These are phyloP conservation scores for Plantago major DNA, from an alignment of 257 asterid species.

Conservation along the genomic window DNA sequence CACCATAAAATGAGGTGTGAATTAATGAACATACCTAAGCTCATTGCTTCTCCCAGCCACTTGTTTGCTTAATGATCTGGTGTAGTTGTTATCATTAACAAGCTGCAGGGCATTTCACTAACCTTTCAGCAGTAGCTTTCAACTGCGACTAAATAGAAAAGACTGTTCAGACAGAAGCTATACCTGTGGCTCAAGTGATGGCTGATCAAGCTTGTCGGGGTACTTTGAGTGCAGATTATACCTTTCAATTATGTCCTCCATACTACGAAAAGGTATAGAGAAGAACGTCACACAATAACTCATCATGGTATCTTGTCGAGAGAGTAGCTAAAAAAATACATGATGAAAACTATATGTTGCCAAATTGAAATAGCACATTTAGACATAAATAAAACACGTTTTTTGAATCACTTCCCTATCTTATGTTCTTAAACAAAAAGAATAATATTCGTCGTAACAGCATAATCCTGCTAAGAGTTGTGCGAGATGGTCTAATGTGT, in stretches of 20 bases:
- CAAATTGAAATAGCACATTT: too few relatives aligned
- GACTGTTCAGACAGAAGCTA: background rate
- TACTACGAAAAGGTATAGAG: slow-evolving; percentile 26
- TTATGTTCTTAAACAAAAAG: too few relatives aligned
- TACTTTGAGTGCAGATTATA: slow-evolving; percentile 68
- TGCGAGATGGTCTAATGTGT: too few relatives aligned
- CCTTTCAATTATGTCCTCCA: slow-evolving; percentile 74
- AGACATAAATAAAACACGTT: too few relatives aligned
- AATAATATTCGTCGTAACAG: too few relatives aligned
- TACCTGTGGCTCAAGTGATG: slow-evolving; percentile 77
- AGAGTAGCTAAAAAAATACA: too few relatives aligned
- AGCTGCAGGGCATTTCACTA: slow-evolving; percentile 41
- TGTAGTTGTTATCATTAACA: slow-evolving; percentile 53
- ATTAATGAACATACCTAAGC: slow-evolving; percentile 41
- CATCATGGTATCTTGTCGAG: background rate
- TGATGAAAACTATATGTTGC: too few relatives aligned
- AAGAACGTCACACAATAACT: background rate
- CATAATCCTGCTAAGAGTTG: too few relatives aligned
- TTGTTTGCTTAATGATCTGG: slow-evolving; percentile 59
- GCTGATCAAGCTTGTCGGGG: slow-evolving; percentile 58
- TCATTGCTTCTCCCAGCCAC: slow-evolving; percentile 54
- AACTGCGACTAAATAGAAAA: background rate
- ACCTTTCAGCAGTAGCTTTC: background rate
- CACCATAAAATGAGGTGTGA: background rate
- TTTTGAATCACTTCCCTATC: too few relatives aligned